Conservation (phyloP, 2,329 filamentous ascomycete species). For the Sphaerulina musiva region DNA sequence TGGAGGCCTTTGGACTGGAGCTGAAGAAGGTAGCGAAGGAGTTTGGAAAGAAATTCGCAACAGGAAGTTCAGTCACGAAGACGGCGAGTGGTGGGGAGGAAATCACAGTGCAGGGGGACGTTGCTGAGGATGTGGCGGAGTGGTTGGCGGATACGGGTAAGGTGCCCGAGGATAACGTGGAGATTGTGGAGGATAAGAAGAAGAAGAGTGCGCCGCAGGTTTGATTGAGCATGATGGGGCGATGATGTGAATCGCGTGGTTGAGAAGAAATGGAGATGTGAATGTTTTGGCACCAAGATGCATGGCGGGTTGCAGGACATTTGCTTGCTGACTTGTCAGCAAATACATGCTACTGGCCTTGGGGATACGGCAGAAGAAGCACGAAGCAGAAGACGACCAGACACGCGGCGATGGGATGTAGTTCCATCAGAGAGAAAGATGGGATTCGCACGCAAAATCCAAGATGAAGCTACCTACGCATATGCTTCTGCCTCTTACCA, state of each 20-base stretch:
- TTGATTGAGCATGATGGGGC: not conserved
- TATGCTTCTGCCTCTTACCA: too few relatives aligned
- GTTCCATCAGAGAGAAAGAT: too few relatives aligned
- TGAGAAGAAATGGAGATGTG: too few relatives aligned
- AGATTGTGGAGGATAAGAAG: constrained; percentile 91
- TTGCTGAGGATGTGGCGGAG: constrained; percentile 89
- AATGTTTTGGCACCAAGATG: too few relatives aligned
- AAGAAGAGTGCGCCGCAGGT: constrained; percentile 54
- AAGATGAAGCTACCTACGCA: too few relatives aligned
- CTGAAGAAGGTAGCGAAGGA: constrained; percentile 78
- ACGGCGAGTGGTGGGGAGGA: constrained; percentile 70
- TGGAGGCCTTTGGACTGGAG: constrained; percentile 86
- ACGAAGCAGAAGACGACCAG: too few relatives aligned
- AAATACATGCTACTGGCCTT: too few relatives aligned
- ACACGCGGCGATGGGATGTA: too few relatives aligned
- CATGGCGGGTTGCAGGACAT: too few relatives aligned
- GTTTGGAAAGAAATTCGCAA: constrained; percentile 97
- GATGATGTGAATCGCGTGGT: not conserved
- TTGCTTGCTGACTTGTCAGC: too few relatives aligned
- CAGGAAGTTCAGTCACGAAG: constrained; percentile 87
- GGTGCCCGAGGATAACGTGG: constrained; percentile 91
- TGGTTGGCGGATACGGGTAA: constrained; percentile 82
- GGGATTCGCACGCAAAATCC: too few relatives aligned
- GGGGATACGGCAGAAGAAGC: too few relatives aligned
- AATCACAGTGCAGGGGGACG: constrained; percentile 95